Evolutionary conservation across 441 rosid species (phyloP).

Genomic region (Erodium chrysanthum): DNA sequence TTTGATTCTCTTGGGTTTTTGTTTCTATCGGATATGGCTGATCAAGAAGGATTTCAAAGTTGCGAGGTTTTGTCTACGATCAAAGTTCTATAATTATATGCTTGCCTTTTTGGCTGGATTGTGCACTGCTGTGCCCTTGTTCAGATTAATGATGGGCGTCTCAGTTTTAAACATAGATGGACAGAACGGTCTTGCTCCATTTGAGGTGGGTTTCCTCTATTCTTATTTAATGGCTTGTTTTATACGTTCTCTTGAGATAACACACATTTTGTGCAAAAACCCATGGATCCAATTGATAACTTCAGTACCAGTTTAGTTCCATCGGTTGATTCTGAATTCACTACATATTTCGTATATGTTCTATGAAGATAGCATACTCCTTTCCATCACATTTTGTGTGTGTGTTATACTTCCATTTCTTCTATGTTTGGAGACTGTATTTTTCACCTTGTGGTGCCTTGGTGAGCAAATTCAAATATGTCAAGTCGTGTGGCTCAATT

Average conservation of each 20-base stretch:
- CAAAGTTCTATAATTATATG: constrained; percentile 56
- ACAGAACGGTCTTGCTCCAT: constrained; percentile 63
- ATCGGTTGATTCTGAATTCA: background rate
- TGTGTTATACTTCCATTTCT: background rate
- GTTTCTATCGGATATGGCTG: constrained; percentile 74
- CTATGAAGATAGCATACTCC: background rate
- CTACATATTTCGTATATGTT: background rate
- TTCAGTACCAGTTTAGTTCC: background rate
- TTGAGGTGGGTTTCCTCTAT: constrained; percentile 47
- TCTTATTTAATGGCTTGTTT: background rate
- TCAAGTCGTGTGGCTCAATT: too few relatives aligned
- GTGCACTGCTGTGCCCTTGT: constrained; percentile 70
- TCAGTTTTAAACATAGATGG: constrained; percentile 72
- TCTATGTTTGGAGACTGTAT: background rate
- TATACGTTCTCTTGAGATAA: constrained; percentile 8
- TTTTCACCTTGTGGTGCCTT: background rate
- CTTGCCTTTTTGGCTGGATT: constrained; percentile 59
- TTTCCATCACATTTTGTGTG: constrained; percentile 2
- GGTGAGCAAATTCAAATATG: background rate
- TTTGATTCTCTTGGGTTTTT: constrained; percentile 52
- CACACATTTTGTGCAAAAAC: background rate
- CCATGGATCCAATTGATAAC: background rate
- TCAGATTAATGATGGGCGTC: constrained; percentile 73
- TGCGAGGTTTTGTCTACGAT: constrained; percentile 58
- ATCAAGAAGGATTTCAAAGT: constrained; percentile 51